Conservation (phyloP, 495 filamentous ascomycete species). For the Podospora conica region DNA sequence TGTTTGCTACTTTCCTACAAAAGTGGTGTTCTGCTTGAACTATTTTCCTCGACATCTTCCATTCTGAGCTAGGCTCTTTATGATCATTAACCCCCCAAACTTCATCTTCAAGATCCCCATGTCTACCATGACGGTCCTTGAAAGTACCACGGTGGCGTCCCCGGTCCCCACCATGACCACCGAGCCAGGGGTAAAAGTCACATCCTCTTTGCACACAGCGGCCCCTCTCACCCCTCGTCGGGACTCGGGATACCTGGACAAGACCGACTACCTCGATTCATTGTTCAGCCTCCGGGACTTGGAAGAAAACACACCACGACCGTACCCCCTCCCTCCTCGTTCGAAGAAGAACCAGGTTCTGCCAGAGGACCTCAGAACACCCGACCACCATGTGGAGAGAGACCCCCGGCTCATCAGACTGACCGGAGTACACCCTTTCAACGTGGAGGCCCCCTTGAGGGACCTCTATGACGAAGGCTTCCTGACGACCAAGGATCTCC, state of each 20-base stretch:
- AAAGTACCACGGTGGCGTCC: not conserved
- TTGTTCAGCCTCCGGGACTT: slow-evolving; percentile 11
- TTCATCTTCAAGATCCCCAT: not conserved
- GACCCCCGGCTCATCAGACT: slow-evolving; percentile 83
- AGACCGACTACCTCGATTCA: not conserved
- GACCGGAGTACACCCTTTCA: slow-evolving; percentile 91
- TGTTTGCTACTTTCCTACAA: not conserved
- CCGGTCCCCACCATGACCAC: not conserved
- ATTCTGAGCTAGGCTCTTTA: not conserved
- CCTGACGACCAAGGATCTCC: slow-evolving; percentile 83
- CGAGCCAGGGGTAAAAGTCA: not conserved
- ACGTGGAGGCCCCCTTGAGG: slow-evolving; percentile 81
- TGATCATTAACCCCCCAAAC: not conserved
- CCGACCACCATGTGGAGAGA: slow-evolving; percentile 78
- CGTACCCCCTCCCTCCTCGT: slow-evolving; percentile 65
- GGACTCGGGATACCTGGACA: not conserved
- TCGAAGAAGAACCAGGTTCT: slow-evolving; percentile 58
- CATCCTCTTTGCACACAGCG: not conserved
- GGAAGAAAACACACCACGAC: slow-evolving; percentile 7
- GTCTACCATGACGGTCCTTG: not conserved
- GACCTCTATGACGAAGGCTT: slow-evolving; percentile 82
- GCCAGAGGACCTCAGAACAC: slow-evolving; percentile 71
- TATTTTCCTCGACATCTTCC: not conserved
- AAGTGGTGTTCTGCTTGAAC: not conserved
- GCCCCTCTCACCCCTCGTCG: not conserved